Percentiles rank a stretch among this genome's conserved stretches.
Evolutionary conservation across 2,329 filamentous ascomycete genomes (phyloP).

Genomic region (Venturia asperata): DNA sequence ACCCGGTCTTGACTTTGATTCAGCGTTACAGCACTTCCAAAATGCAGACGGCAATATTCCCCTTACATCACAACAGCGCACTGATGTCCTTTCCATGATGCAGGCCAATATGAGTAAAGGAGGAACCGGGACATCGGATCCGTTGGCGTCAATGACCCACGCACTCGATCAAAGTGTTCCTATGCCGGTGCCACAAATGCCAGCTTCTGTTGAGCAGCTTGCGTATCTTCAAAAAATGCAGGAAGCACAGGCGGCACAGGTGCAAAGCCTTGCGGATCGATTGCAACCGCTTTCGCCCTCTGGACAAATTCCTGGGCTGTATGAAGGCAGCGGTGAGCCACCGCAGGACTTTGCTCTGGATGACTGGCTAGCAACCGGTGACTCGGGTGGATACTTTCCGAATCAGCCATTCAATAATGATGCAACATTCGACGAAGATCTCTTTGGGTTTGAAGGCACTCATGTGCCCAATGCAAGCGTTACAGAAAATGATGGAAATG

Average conservation of each 20-base stretch:
- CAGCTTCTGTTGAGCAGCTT: constrained; percentile 58
- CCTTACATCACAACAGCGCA: constrained; percentile 42
- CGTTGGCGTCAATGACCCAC: constrained; percentile 38
- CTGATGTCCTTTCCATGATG: constrained; percentile 43
- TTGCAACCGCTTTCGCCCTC: constrained; percentile 75
- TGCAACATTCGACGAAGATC: not conserved
- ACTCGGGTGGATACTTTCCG: constrained; percentile 9
- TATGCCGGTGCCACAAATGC: constrained; percentile 52
- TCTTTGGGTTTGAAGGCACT: not conserved
- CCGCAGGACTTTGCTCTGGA: constrained; percentile 17
- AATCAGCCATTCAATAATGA: not conserved
- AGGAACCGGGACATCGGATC: not conserved
- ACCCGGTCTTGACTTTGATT: constrained; percentile 39
- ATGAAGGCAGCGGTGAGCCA: constrained; percentile 25
- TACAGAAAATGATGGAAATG: not conserved
- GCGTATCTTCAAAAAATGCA: constrained; percentile 73
- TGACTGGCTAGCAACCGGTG: constrained; percentile 16
- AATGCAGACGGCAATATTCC: constrained; percentile 40
- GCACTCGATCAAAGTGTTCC: constrained; percentile 51
- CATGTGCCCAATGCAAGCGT: not conserved
- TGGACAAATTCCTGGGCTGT: constrained; percentile 66
- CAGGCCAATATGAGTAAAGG: constrained; percentile 15
- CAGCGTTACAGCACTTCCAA: constrained; percentile 42
- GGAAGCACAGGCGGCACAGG: constrained; percentile 67
- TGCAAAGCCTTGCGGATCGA: constrained; percentile 65